These are phyloP conservation scores for Pholiota conissans DNA, from an alignment of 768 basidiomycete species.

Conservation along the genomic window DNA sequence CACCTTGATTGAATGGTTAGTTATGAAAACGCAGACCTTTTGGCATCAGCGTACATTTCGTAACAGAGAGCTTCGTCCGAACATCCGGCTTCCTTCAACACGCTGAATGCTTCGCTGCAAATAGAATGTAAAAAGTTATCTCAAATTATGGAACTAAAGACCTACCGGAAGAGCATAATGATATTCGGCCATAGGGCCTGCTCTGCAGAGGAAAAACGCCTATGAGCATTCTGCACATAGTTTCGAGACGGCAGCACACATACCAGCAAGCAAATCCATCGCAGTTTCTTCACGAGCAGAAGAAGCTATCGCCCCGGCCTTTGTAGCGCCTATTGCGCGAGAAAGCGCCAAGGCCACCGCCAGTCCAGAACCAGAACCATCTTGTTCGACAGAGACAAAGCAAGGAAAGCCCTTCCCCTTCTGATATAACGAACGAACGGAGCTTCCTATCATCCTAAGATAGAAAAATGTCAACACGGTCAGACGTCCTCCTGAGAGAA, in stretches of 20 bases:
- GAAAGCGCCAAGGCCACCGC: conserved; percentile 51
- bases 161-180: conserved; percentile 58
- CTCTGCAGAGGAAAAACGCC: conserved; percentile 36
- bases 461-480: neutral
- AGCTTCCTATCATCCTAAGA: conserved; percentile 64
- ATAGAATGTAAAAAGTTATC: neutral
- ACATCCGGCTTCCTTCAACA: conserved; percentile 63
- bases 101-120: conserved; percentile 55
- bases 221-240: too few relatives aligned
- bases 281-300: conserved; percentile 62
- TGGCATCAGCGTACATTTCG: conserved; percentile 48
- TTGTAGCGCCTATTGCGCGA: conserved; percentile 60
- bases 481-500: neutral
- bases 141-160: neutral
- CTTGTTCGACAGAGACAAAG: conserved; percentile 64
- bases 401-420: conserved; percentile 65
- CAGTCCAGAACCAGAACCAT: conserved; percentile 51
- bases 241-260: too few relatives aligned
- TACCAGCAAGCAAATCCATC: conserved; percentile 61
- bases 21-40: neutral
- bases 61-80: conserved; percentile 68
- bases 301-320: conserved; percentile 62
- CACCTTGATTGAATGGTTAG: conserved; percentile 38
- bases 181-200: conserved; percentile 70
- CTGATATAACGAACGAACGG: conserved; percentile 59